Conservation (phyloP, 139 green algal species). For the Pseudopediastrum boryanum region DNA sequence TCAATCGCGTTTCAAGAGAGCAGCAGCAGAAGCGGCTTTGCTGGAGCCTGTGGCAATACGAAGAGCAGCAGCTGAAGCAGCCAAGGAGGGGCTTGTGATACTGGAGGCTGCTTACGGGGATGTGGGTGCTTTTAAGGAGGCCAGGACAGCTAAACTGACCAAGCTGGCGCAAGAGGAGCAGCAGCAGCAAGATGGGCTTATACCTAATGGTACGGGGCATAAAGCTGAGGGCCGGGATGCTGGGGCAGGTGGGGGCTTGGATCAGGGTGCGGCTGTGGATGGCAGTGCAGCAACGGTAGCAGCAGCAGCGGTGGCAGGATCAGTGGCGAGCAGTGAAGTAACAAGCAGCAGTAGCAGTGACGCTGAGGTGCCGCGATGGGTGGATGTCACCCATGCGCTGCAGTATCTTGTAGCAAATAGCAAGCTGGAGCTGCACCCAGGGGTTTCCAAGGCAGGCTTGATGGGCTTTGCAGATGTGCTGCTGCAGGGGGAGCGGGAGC, state of each 20-base stretch:
- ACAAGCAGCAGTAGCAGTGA: slow-evolving; percentile 27
- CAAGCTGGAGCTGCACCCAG: slow-evolving; percentile 45
- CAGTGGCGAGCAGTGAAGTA: neutral
- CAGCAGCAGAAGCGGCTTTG: slow-evolving; percentile 37
- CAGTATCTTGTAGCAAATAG: slow-evolving; percentile 62
- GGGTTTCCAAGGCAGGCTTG: slow-evolving; percentile 56
- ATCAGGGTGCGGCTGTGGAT: neutral
- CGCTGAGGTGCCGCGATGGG: slow-evolving; percentile 33
- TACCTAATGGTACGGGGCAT: too few species aligned
- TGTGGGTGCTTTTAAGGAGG: slow-evolving; percentile 33
- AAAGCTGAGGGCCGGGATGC: neutral
- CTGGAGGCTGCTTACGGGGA: slow-evolving; percentile 57
- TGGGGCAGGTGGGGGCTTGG: too few species aligned
- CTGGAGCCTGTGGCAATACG: slow-evolving; percentile 46
- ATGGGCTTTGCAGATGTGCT: slow-evolving; percentile 66
- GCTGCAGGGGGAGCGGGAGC: slow-evolving; percentile 30
- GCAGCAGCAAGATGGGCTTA: too few species aligned
- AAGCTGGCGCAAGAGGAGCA: slow-evolving; percentile 2
- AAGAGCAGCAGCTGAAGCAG: slow-evolving; percentile 39
- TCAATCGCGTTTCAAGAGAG: neutral
- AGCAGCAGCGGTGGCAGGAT: neutral
- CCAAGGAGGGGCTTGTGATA: slow-evolving; percentile 48
- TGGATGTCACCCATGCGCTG: slow-evolving; percentile 55
- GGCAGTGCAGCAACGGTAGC: neutral
- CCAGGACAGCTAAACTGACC: too few species aligned